phyloP scores from a whole-genome alignment of 495 filamentous ascomycete genomes.

The Saxophila tyrrhenica region DNA sequence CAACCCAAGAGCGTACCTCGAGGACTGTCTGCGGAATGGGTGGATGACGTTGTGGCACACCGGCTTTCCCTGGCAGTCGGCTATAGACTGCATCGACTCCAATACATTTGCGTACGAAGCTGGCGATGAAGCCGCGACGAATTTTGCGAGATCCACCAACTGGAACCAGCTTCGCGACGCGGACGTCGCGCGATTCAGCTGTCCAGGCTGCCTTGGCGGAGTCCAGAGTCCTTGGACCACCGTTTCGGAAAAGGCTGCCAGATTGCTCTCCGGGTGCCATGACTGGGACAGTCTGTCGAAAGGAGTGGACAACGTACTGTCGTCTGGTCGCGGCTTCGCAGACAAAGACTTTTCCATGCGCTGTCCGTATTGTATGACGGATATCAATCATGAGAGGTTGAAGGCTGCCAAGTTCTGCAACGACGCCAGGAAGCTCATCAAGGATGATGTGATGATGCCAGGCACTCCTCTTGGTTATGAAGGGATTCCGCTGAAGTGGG shows the following conservation, averaged over 20 bases:
- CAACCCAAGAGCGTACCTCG: conserved; percentile 65
- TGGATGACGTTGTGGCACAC: conserved; percentile 49
- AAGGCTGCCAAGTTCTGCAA: conserved; percentile 44
- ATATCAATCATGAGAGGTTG: conserved; percentile 38
- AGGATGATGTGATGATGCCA: conserved; percentile 43
- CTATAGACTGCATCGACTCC: conserved; percentile 48
- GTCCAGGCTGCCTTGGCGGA: conserved; percentile 41
- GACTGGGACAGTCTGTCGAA: background rate
- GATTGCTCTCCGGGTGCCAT: background rate
- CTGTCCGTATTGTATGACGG: conserved; percentile 22
- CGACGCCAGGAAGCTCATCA: conserved; percentile 39
- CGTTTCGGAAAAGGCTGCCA: background rate
- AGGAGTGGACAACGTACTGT: background rate
- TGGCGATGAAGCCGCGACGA: conserved; percentile 31
- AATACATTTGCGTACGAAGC: conserved; percentile 52
- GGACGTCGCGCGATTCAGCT: conserved; percentile 38
- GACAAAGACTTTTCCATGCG: conserved; percentile 42
- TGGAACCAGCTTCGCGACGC: conserved; percentile 52
- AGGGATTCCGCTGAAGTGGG: background rate
- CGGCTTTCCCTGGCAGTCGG: conserved; percentile 59
- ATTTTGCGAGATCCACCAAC: conserved; percentile 42
- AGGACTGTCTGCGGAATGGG: conserved; percentile 60
- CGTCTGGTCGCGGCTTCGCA: conserved; percentile 43
- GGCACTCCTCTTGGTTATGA: conserved; percentile 41
- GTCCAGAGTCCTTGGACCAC: conserved; percentile 51